Percentiles rank a stretch among this genome's conserved stretches.
Conservation (phyloP, 1,139 yeast species). For the Lodderomyces margitis region DNA sequence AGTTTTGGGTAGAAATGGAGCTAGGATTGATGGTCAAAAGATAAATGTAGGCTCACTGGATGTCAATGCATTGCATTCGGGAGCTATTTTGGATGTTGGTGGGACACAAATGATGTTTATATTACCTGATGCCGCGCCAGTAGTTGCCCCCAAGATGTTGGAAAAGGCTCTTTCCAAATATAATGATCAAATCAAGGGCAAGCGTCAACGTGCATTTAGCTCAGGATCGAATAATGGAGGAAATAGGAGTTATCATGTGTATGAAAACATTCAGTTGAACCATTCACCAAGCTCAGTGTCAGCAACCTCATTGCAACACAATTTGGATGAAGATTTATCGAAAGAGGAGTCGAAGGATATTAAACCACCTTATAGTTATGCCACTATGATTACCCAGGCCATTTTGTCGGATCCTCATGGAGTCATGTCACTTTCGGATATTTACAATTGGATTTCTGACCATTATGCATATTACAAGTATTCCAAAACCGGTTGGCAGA, state of each 20-base stretch:
- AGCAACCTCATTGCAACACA: constrained; percentile 45
- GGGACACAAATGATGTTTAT: constrained; percentile 99
- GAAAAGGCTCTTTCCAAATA: constrained; percentile 34
- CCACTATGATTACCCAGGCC: constrained; percentile 98
- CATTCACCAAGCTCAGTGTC: constrained; percentile 42
- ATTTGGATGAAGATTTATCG: constrained; percentile 70
- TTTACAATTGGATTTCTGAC: constrained; percentile 83
- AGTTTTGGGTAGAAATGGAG: constrained; percentile 88
- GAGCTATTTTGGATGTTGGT: constrained; percentile 88
- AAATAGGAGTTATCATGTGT: constrained; percentile 53
- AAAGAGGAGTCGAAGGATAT: constrained; percentile 87
- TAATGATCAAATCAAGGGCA: constrained; percentile 17
- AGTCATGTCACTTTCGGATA: constrained; percentile 84
- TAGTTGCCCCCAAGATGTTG: constrained; percentile 52
- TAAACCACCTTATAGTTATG: constrained; percentile 96
- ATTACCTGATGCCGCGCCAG: constrained; percentile 86
- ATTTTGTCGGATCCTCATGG: constrained; percentile 86
- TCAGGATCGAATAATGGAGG: constrained; percentile 38
- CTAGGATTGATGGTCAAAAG: constrained; percentile 76
- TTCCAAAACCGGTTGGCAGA: constrained; percentile 87
- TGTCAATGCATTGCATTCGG: constrained; percentile 66
- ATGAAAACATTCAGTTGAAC: constrained; percentile 39
- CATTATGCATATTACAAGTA: constrained; percentile 90
- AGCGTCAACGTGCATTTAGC: constrained; percentile 4
- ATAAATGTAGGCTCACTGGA: constrained; percentile 47